These are phyloP conservation scores for Blastobotrys malaysiensis DNA, from an alignment of 1,139 yeast genomes.

Conservation along the genomic window DNA sequence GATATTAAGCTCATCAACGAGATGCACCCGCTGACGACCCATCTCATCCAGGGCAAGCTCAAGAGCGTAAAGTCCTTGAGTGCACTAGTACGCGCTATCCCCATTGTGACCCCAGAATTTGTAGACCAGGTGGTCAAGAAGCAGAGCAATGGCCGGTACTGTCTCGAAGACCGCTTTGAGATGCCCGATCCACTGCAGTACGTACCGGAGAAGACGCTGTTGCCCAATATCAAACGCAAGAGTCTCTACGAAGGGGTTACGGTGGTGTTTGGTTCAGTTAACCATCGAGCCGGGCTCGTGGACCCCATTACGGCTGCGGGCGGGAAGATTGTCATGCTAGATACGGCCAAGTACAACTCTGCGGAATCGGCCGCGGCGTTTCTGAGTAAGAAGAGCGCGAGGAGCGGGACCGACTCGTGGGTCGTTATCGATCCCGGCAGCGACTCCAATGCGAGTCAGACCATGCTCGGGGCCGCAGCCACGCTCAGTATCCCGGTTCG, in stretches of 20 bases:
- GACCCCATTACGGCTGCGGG: slow-evolving; percentile 23
- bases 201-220: slow-evolving; percentile 17
- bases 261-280: slow-evolving; percentile 17
- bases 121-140: slow-evolving; percentile 14
- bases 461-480: not conserved
- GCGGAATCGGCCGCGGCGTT: not conserved
- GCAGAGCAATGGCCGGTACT: slow-evolving; percentile 10
- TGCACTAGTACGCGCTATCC: slow-evolving; percentile 26
- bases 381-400: not conserved
- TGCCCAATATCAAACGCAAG: slow-evolving; percentile 18
- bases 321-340: slow-evolving; percentile 14
- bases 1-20: slow-evolving; percentile 26
- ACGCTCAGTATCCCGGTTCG: not conserved
- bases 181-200: slow-evolving; percentile 24
- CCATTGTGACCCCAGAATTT: slow-evolving; percentile 24
- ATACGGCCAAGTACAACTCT: not conserved
- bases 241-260: slow-evolving; percentile 18
- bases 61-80: slow-evolving; percentile 26
- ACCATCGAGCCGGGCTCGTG: slow-evolving; percentile 19
- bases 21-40: slow-evolving; percentile 22
- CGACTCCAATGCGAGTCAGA: not conserved
- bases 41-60: slow-evolving; percentile 16
- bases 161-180: slow-evolving; percentile 10
- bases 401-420: not conserved
- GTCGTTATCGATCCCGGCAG: not conserved